phyloP scores from a whole-genome alignment of 768 basidiomycete genomes.

The Suillus variegatus region DNA sequence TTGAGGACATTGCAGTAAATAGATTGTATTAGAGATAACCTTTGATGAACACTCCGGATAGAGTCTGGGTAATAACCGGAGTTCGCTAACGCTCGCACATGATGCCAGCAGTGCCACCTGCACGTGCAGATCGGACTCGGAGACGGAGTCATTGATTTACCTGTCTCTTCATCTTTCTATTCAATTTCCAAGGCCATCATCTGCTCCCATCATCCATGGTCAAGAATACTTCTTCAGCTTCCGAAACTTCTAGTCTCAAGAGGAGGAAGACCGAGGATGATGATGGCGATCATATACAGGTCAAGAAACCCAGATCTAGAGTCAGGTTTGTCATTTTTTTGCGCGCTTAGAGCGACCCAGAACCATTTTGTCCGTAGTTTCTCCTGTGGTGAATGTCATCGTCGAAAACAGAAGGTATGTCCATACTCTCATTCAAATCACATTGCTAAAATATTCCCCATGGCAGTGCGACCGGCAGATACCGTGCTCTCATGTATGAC shows the following conservation, averaged over 20 bases:
- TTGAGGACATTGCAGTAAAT: background rate
- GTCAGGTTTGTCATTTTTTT: slow-evolving; percentile 59
- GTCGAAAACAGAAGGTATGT: slow-evolving; percentile 81
- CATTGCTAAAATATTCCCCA: slow-evolving; percentile 19
- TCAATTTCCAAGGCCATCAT: slow-evolving; percentile 29
- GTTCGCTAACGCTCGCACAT: background rate
- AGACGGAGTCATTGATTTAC: slow-evolving; percentile 9
- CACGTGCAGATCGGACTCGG: slow-evolving; percentile 31
- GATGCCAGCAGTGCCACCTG: background rate
- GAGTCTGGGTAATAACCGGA: background rate
- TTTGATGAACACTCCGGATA: background rate
- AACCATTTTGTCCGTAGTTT: slow-evolving; percentile 47
- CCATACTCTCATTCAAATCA: slow-evolving; percentile 16
- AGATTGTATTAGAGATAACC: background rate
- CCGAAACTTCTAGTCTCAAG: slow-evolving; percentile 45
- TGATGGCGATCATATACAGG: slow-evolving; percentile 38
- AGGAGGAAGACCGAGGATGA: slow-evolving; percentile 70
- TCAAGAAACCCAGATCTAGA: slow-evolving; percentile 70
- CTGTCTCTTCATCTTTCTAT: slow-evolving; percentile 26
- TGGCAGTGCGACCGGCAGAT: slow-evolving; percentile 80
- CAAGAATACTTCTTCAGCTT: slow-evolving; percentile 22
- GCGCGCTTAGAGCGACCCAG: slow-evolving; percentile 6
- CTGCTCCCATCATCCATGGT: slow-evolving; percentile 24
- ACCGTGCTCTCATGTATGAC: slow-evolving; percentile 78
- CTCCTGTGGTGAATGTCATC: slow-evolving; percentile 86